Evolutionary conservation across 306 rosid species (phyloP), one percentile per base, ranked within the genome.

Genomic region (Corylus avellana): DNA sequence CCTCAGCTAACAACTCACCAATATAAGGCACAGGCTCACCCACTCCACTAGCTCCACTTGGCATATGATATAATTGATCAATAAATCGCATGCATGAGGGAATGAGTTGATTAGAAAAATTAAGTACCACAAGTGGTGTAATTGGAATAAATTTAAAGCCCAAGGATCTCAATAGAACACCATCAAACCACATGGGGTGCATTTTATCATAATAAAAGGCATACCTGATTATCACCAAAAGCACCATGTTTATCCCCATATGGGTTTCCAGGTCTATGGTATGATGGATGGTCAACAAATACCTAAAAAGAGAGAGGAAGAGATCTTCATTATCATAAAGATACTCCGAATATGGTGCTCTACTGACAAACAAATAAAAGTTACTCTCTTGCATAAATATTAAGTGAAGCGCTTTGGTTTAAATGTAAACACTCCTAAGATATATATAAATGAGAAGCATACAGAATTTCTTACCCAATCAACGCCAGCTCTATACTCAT

Each of bases 201-300:
- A 59, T 59, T 73, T 76, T 35, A 73, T 59, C 73, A 81, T 37
- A 37, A 70, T 5, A n/a, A 17, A 64, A 81, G 76, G 12, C 62
- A 25, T 77, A 88, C 98, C 92, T 93, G 98, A 84, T 93, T 93
- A 77, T 93, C 98, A 72, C 87, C 92, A 82, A 89, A 93, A 74
- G 92, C 87, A 25, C 98, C 98, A 80, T 18, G 29, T 51, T 8
- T 72, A 57, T 93, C 97, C 54, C 98, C 98, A 82, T 93, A 93
- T 70, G 92, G 97, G 82, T 79, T 90, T 83, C 98, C 98, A 76
- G 97, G 85, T 82, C 98, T 91, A 25, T 84, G 98, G 84, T 67
- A 93, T 8, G 96, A 87, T 29, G 92, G 89, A 84, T 93, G 97
- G 72, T 93, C 97, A 47, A 91, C 93, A 86, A 93, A 93, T 39